These are phyloP conservation scores for Colletotrichum musicola DNA, from an alignment of 2,329 filamentous ascomycete genomes.

Conservation along the genomic window DNA sequence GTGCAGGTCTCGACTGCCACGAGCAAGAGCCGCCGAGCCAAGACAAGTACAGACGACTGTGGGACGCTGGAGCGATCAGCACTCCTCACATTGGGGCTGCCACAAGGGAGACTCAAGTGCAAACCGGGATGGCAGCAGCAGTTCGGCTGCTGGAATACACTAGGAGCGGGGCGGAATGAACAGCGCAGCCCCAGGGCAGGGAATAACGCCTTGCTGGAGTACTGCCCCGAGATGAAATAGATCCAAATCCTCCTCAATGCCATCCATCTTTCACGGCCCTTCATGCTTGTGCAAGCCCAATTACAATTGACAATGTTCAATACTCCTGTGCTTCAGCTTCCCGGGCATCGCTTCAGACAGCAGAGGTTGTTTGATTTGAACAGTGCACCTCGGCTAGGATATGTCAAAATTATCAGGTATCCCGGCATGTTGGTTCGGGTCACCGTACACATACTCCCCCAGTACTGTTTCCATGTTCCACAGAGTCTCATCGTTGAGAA, in stretches of 20 bases:
- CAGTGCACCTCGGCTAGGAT: not conserved
- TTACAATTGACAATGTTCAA: too few species aligned
- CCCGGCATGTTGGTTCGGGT: slow-evolving; percentile 12
- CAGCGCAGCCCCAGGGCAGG: not conserved
- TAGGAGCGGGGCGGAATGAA: not conserved
- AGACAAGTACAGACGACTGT: slow-evolving; percentile 50
- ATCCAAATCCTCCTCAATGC: too few species aligned
- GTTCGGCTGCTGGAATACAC: slow-evolving; percentile 42
- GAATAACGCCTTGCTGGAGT: too few species aligned
- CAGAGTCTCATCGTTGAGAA: slow-evolving; percentile 38
- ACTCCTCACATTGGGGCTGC: slow-evolving; percentile 62
- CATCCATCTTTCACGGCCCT: too few species aligned
- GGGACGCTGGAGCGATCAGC: slow-evolving; percentile 52
- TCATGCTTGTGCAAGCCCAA: too few species aligned
- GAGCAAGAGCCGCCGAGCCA: slow-evolving; percentile 53
- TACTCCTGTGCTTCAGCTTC: too few species aligned
- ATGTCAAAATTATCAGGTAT: slow-evolving; percentile 6
- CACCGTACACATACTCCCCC: slow-evolving; percentile 41
- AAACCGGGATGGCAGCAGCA: slow-evolving; percentile 46
- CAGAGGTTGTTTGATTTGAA: not conserved
- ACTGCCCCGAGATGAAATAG: too few species aligned
- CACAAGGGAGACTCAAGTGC: slow-evolving; percentile 50
- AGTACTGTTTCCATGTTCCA: slow-evolving; percentile 41
- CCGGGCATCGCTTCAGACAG: too few species aligned
- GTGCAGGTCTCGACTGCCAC: slow-evolving; percentile 55